Percentiles rank a stretch among this genome's conserved stretches.
Evolutionary conservation across 345 rosid genomes (phyloP).

Genomic region (Eucalyptus tenuipes): DNA sequence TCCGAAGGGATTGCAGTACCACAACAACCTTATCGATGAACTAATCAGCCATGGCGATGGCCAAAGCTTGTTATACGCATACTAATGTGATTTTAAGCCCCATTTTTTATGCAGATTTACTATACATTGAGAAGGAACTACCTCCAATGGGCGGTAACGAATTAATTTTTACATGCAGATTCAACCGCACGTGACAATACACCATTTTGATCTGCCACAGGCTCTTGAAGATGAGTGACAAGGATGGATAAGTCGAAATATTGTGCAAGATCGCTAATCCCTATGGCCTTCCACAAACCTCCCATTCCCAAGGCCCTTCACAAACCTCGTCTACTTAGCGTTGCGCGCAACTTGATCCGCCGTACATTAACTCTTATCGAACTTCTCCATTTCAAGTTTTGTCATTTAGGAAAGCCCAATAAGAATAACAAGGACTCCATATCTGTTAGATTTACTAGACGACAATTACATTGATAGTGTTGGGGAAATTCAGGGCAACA

Average conservation of each 20-base stretch:
- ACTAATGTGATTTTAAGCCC: not conserved
- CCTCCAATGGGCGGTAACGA: not conserved
- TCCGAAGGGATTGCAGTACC: not conserved
- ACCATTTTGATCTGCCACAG: conserved; percentile 5
- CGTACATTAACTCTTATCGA: not conserved
- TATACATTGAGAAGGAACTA: not conserved
- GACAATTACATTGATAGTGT: not conserved
- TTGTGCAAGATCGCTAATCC: not conserved
- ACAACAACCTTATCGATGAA: conserved; percentile 6
- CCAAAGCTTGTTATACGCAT: not conserved
- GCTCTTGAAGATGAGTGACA: conserved; percentile 3
- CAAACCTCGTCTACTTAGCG: not conserved
- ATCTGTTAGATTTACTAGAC: not conserved
- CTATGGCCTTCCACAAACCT: not conserved
- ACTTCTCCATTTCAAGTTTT: not conserved
- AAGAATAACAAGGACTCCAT: not conserved
- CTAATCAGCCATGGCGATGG: not conserved
- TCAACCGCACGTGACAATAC: conserved; percentile 22
- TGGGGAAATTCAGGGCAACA: no score
- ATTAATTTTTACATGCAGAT: not conserved
- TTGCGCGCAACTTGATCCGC: not conserved
- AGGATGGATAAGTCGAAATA: conserved; percentile 2
- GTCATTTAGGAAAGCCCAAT: not conserved
- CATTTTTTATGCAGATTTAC: not conserved
- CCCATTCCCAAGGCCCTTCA: not conserved